Conservation (phyloP, 2,329 filamentous ascomycete genomes). For the Fusarium sp. region DNA sequence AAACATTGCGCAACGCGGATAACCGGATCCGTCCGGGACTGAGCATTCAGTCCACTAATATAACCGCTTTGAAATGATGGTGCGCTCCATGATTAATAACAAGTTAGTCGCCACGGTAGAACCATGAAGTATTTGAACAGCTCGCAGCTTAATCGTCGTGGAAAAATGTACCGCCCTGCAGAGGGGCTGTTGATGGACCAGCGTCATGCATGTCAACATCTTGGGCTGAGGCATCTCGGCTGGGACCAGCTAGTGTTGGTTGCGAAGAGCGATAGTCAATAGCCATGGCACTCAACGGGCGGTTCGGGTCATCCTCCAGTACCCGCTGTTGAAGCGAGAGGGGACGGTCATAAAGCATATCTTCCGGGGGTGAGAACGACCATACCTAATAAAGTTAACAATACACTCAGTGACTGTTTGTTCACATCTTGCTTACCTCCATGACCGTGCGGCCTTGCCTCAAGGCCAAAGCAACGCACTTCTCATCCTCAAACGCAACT, state of each 20-base stretch:
- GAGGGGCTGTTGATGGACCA: conserved; percentile 66
- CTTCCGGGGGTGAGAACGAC: conserved; percentile 91
- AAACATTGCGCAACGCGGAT: conserved; percentile 48
- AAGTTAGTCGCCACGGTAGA: conserved; percentile 20
- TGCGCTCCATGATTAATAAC: conserved; percentile 27
- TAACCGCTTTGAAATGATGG: conserved; percentile 11
- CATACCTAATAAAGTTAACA: conserved; percentile 75
- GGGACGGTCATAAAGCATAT: conserved; percentile 66
- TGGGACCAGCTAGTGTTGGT: conserved; percentile 47
- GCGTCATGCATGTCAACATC: conserved; percentile 70
- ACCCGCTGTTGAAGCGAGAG: conserved; percentile 62
- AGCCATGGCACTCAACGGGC: conserved; percentile 65
- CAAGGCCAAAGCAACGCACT: conserved; percentile 94
- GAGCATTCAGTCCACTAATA: conserved; percentile 38
- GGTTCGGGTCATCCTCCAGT: conserved; percentile 59
- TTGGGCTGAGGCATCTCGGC: conserved; percentile 53
- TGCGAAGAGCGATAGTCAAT: conserved; percentile 57
- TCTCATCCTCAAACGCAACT: conserved; percentile 98
- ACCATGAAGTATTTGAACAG: conserved; percentile 9
- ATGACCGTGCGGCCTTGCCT: conserved; percentile 89
- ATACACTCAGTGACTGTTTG: background rate
- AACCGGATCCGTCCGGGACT: conserved; percentile 41
- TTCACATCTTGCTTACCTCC: conserved; percentile 77
- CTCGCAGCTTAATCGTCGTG: conserved; percentile 56
- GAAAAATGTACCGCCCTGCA: conserved; percentile 64